These are phyloP conservation scores for Gracilaria caudata DNA, from an alignment of 23 red algal genomes.

Conservation along the genomic window DNA sequence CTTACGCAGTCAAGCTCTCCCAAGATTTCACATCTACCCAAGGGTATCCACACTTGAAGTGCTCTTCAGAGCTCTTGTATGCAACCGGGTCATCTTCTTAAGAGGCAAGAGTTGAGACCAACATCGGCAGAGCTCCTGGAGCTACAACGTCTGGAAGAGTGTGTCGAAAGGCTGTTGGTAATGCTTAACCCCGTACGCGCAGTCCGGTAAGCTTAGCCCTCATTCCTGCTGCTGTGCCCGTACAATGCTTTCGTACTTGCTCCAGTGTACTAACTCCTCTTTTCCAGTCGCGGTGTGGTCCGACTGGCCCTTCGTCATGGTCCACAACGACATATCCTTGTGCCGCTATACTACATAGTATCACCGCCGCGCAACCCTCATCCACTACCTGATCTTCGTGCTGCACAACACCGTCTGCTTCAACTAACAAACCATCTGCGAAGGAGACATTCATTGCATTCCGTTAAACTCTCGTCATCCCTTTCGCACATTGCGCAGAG, in stretches of 20 bases:
- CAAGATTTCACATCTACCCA: too few relatives aligned
- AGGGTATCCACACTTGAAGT: too few relatives aligned
- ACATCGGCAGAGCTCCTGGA: neutral
- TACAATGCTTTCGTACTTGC: neutral
- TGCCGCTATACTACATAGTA: conserved; percentile 2
- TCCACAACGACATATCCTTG: conserved; percentile 22
- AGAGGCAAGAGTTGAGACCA: neutral
- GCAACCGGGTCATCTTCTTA: too few relatives aligned
- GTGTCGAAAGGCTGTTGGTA: neutral
- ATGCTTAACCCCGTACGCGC: conserved; percentile 11
- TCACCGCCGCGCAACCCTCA: conserved; percentile 22
- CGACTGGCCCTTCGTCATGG: conserved; percentile 23
- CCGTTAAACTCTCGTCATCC: neutral
- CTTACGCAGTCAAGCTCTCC: too few relatives aligned
- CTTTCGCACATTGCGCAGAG: conserved; percentile 29
- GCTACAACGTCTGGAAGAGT: neutral
- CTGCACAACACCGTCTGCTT: neutral
- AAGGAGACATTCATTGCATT: neutral
- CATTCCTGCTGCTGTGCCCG: neutral
- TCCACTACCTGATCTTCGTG: neutral
- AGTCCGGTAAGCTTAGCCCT: neutral
- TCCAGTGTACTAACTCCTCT: neutral
- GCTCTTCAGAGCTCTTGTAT: too few relatives aligned
- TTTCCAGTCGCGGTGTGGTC: neutral
- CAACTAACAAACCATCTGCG: conserved; percentile 20